phyloP scores from a whole-genome alignment of 805 yeast species.

The Wickerhamomyces chaumierensis region DNA sequence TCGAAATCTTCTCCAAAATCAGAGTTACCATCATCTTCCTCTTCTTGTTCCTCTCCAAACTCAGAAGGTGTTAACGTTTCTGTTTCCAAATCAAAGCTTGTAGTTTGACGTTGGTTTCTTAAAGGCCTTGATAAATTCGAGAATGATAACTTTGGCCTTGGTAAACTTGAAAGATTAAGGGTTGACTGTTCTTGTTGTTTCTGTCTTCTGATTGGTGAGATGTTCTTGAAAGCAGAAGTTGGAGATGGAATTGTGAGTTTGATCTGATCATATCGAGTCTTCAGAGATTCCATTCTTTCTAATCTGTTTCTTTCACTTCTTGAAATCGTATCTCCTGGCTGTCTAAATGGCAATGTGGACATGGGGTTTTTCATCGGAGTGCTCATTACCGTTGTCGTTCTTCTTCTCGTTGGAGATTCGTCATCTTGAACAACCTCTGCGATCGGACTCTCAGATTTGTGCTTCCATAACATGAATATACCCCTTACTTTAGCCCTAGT shows the following conservation, averaged over 20 bases:
- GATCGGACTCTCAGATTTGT: constrained; percentile 4
- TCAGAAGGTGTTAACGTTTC: neutral
- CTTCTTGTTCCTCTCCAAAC: neutral
- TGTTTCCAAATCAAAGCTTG: neutral
- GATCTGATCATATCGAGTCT: constrained; percentile 22
- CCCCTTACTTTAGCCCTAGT: constrained; percentile 27
- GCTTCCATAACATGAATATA: constrained; percentile 24
- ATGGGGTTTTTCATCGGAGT: constrained; percentile 3
- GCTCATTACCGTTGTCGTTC: neutral
- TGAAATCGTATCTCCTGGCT: constrained; percentile 25
- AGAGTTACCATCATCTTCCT: too few species aligned
- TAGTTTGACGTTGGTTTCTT: neutral
- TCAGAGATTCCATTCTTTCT: constrained; percentile 25
- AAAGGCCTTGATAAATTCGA: neutral
- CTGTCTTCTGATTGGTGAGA: neutral
- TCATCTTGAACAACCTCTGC: constrained; percentile 7
- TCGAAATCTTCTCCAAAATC: neutral
- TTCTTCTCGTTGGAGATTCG: constrained; percentile 15
- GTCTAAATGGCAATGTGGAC: too few species aligned
- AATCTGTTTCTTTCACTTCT: constrained; percentile 26
- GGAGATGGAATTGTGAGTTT: constrained; percentile 29
- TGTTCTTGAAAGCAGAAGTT: constrained; percentile 3
- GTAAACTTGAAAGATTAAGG: neutral
- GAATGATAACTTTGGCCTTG: neutral
- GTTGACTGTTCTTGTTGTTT: neutral